Conservation (phyloP, 768 basidiomycete genomes). For the Aureoboletus auriporus region DNA sequence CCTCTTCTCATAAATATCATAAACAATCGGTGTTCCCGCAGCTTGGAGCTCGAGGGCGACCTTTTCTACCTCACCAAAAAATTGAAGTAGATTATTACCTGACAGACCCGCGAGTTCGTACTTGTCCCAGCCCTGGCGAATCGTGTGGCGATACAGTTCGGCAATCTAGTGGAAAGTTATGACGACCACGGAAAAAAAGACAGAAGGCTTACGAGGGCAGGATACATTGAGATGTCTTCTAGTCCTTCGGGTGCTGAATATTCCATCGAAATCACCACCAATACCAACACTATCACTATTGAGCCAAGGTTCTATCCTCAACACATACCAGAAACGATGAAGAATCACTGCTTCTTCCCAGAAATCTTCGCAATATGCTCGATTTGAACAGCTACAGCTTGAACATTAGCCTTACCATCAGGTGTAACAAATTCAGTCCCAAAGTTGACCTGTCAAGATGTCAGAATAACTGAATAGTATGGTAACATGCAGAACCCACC, state of each 20-base stretch:
- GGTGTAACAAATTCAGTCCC: conserved; percentile 61
- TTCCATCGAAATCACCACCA: conserved; percentile 75
- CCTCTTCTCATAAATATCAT: conserved; percentile 75
- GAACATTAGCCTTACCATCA: conserved; percentile 60
- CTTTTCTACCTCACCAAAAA: conserved; percentile 72
- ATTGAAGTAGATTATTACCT: conserved; percentile 80
- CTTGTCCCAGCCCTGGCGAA: conserved; percentile 87
- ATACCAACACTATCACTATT: conserved; percentile 22
- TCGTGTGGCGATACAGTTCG: conserved; percentile 73
- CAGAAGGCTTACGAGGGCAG: conserved; percentile 53
- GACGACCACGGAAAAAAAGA: background rate
- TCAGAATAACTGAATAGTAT: background rate
- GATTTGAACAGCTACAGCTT: conserved; percentile 79
- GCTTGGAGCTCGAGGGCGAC: conserved; percentile 59
- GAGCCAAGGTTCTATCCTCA: background rate
- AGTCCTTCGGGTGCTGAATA: conserved; percentile 66
- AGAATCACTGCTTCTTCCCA: conserved; percentile 65
- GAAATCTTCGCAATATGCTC: conserved; percentile 77
- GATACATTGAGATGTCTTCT: conserved; percentile 90
- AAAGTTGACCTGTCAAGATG: conserved; percentile 67
- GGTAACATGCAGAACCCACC: conserved; percentile 39
- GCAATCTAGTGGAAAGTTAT: conserved; percentile 53
- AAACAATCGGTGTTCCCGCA: conserved; percentile 50
- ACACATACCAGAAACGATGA: background rate
- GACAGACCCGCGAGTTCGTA: conserved; percentile 79